These are phyloP conservation scores for Calonectria pseudoreteaudii DNA, from an alignment of 2,329 filamentous ascomycete genomes.

Conservation along the genomic window DNA sequence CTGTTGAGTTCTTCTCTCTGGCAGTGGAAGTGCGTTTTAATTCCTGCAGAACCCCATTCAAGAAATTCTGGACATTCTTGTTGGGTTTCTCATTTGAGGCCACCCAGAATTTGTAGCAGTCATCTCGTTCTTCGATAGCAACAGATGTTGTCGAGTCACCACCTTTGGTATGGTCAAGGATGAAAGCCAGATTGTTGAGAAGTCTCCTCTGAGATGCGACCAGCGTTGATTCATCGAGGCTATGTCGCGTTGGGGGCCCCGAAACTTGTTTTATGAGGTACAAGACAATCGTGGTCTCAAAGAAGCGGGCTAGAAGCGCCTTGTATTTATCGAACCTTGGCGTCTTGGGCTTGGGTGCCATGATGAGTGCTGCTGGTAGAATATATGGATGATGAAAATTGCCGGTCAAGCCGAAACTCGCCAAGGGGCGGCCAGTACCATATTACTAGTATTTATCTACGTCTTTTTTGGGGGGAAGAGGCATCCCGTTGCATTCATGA, in stretches of 20 bases:
- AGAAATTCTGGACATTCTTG: slow-evolving; percentile 44
- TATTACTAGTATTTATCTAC: background rate
- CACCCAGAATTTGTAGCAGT: slow-evolving; percentile 56
- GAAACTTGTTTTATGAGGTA: slow-evolving; percentile 21
- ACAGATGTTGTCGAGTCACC: slow-evolving; percentile 59
- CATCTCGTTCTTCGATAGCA: slow-evolving; percentile 50
- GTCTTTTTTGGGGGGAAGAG: background rate
- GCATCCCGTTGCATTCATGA: background rate
- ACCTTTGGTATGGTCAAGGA: slow-evolving; percentile 61
- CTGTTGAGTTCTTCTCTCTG: background rate
- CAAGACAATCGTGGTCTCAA: slow-evolving; percentile 36
- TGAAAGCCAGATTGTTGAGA: slow-evolving; percentile 54
- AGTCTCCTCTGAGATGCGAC: slow-evolving; percentile 43
- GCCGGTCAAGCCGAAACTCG: background rate
- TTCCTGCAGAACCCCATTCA: slow-evolving; percentile 40
- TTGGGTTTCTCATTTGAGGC: slow-evolving; percentile 51
- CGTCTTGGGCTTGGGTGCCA: slow-evolving; percentile 16
- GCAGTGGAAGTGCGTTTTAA: slow-evolving; percentile 1
- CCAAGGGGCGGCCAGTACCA: background rate
- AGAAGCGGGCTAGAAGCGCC: slow-evolving; percentile 33
- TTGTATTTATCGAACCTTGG: slow-evolving; percentile 29
- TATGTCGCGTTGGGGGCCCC: slow-evolving; percentile 26
- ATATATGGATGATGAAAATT: background rate
- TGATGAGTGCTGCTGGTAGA: background rate
- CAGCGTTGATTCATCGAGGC: background rate